Evolutionary conservation across 2,329 filamentous ascomycete genomes (phyloP), one percentile per base, ranked within the genome.

Genomic region (Nemania abortiva): DNA sequence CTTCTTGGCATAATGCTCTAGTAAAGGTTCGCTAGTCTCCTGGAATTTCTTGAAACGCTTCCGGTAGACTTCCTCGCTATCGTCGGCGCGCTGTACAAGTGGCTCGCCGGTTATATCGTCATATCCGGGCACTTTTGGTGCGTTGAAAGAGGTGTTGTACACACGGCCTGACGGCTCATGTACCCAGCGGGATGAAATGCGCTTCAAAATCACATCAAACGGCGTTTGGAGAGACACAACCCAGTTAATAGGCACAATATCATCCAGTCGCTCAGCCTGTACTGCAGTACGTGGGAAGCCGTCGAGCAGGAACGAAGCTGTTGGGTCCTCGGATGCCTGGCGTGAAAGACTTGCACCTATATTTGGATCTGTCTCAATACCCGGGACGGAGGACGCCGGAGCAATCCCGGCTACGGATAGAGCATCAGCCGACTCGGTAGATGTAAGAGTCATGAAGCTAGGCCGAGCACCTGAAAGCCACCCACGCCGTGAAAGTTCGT

Each of bases 111-210:
- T 99, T 56, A 98, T 78, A 79, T 99, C 96, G 81, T 99, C 96
- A 73, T 86, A 88, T 29, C 96, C 95, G 0, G 89, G 82, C 1
- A 95, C 89, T 73, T 91, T 91, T 0, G 96, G 96, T 7, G 92
- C 87, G 78, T 98, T 94, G 84, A 97, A 99, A 0, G 90, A 90
- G 2, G 94, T 97, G 80, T 99, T 99, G 85, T 99, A 99, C 18
- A 98, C 92, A 31, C 96, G 88, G 1, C 96, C 96, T 0, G 94
- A 97, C 0, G 94, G 90, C 76, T 92, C 92, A 81, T 99, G 96
- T 49, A 98, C 91, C 95, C 95, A 98, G 66, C 96, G 91, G 60
- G 94, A 94, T 52, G 92, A 90, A 74, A 99, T 98, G 64, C 96
- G 92, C 74, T 94, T 90, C 73, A 98, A 87, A 69, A 99, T 94